Conservation (phyloP, 2,329 filamentous ascomycete genomes). For the Penicillium brevicompactum region DNA sequence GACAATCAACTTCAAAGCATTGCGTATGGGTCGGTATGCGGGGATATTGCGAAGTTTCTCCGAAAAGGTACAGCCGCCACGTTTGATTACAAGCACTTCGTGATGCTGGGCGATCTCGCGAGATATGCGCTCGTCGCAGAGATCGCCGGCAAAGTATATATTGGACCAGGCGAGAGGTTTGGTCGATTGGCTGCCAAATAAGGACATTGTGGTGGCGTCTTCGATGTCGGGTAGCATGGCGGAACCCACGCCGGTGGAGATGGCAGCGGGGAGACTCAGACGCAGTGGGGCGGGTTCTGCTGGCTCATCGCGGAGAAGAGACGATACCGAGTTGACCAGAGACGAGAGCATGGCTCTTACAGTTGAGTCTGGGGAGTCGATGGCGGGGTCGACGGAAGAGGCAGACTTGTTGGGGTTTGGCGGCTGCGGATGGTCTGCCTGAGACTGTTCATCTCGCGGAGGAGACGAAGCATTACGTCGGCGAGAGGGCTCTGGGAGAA, state of each 20-base stretch:
- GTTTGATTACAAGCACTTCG: constrained; percentile 78
- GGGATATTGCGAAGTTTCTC: constrained; percentile 86
- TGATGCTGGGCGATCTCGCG: constrained; percentile 56
- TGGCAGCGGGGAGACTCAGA: constrained; percentile 50
- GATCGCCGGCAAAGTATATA: constrained; percentile 72
- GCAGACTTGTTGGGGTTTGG: constrained; percentile 19
- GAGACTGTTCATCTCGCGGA: constrained; percentile 27
- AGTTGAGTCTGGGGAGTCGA: constrained; percentile 34
- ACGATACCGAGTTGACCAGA: constrained; percentile 54
- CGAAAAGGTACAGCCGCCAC: constrained; percentile 82
- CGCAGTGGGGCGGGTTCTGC: constrained; percentile 37
- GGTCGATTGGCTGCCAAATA: constrained; percentile 43
- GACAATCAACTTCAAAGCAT: constrained; percentile 76
- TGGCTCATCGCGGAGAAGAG: constrained; percentile 49
- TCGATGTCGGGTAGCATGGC: constrained; percentile 69
- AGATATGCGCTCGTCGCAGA: constrained; percentile 60
- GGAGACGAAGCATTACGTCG: constrained; percentile 36
- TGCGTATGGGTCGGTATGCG: constrained; percentile 63
- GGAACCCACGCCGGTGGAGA: constrained; percentile 57
- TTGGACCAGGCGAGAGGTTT: constrained; percentile 65
- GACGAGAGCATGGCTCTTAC: constrained; percentile 49
- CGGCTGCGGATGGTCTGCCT: constrained; percentile 22
- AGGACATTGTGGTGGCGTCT: constrained; percentile 49
- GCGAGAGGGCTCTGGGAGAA: constrained; percentile 40
- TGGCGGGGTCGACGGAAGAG: constrained; percentile 25